A percentile compares a stretch with the other conserved stretches of the same genome.
phyloP scores from a whole-genome alignment of 2,329 filamentous ascomycete species.

The Exophiala phaeomuriformis region DNA sequence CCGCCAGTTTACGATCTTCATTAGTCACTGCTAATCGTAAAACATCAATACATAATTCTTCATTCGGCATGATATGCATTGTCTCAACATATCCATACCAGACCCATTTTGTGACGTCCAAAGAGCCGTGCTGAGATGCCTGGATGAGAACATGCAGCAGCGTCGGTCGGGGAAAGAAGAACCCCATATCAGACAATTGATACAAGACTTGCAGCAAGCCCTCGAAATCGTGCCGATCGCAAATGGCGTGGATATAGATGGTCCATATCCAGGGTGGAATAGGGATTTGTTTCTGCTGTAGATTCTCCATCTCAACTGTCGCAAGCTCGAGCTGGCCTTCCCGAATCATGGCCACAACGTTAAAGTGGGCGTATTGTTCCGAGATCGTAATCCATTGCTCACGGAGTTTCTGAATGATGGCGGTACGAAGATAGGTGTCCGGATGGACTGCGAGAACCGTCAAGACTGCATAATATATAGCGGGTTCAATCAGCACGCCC shows the following conservation, averaged over 20 bases:
- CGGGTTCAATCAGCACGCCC: slow-evolving; percentile 56
- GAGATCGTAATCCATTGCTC: slow-evolving; percentile 62
- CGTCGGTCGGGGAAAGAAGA: slow-evolving; percentile 48
- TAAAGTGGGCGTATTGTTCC: slow-evolving; percentile 55
- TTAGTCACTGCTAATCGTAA: slow-evolving; percentile 9
- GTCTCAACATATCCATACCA: slow-evolving; percentile 63
- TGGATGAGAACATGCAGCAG: slow-evolving; percentile 69
- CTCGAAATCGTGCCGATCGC: slow-evolving; percentile 65
- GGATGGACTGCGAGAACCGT: slow-evolving; percentile 75
- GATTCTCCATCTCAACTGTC: slow-evolving; percentile 58
- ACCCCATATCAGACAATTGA: slow-evolving; percentile 44
- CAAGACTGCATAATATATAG: slow-evolving; percentile 64
- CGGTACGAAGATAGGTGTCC: slow-evolving; percentile 67
- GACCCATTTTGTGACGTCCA: slow-evolving; percentile 58
- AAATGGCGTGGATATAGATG: slow-evolving; percentile 66
- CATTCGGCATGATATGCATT: slow-evolving; percentile 50
- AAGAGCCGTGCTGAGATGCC: slow-evolving; percentile 58
- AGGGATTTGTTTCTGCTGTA: slow-evolving; percentile 50
- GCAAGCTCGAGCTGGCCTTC: slow-evolving; percentile 80
- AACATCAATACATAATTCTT: slow-evolving; percentile 14
- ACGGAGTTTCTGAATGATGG: slow-evolving; percentile 59
- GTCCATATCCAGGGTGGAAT: slow-evolving; percentile 70
- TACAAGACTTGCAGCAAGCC: slow-evolving; percentile 65
- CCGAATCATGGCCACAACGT: slow-evolving; percentile 67
- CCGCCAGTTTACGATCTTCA: slow-evolving; percentile 13